Percentiles rank a stretch among this genome's conserved stretches.
Evolutionary conservation across 2,329 filamentous ascomycete species (phyloP).

Genomic region (Arthrobotrys conoides): DNA sequence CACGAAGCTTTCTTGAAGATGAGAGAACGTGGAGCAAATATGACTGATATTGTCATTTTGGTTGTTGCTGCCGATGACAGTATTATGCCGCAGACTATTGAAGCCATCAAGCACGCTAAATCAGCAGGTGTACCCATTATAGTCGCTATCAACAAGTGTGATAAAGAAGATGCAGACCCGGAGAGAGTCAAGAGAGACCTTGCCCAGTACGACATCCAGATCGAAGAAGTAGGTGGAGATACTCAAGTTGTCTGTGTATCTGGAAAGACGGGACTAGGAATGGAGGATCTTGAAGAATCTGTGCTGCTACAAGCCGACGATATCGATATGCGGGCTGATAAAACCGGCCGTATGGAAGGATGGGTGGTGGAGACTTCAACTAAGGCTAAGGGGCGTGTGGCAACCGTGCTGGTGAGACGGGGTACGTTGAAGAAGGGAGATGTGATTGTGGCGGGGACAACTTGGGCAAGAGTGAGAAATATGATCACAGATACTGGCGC

Average conservation of each 20-base stretch:
- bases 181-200: constrained; percentile 92
- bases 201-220: constrained; percentile 83
- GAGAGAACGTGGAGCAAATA: constrained; percentile 93
- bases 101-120: constrained; percentile 94
- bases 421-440: constrained; percentile 87
- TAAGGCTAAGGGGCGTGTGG: constrained; percentile 81
- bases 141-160: constrained; percentile 97
- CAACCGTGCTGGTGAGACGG: constrained; percentile 88
- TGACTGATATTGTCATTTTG: constrained; percentile 95
- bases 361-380: constrained; percentile 94
- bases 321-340: constrained; percentile 87
- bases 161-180: constrained; percentile 84
- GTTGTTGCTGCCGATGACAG: constrained; percentile 97
- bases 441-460: constrained; percentile 86
- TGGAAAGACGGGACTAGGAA: constrained; percentile 92
- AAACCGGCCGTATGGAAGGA: constrained; percentile 83
- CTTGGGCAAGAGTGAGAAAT: constrained; percentile 87
- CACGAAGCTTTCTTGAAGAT: constrained; percentile 96
- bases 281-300: constrained; percentile 91
- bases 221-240: constrained; percentile 95
- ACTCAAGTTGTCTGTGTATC: constrained; percentile 92
- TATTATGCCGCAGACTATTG: constrained; percentile 95
- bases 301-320: constrained; percentile 88
- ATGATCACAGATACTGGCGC: constrained; percentile 87
- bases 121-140: constrained; percentile 92